Evolutionary conservation across 2,329 filamentous ascomycete genomes (phyloP).

Genomic region (Talaromyces sp.): DNA sequence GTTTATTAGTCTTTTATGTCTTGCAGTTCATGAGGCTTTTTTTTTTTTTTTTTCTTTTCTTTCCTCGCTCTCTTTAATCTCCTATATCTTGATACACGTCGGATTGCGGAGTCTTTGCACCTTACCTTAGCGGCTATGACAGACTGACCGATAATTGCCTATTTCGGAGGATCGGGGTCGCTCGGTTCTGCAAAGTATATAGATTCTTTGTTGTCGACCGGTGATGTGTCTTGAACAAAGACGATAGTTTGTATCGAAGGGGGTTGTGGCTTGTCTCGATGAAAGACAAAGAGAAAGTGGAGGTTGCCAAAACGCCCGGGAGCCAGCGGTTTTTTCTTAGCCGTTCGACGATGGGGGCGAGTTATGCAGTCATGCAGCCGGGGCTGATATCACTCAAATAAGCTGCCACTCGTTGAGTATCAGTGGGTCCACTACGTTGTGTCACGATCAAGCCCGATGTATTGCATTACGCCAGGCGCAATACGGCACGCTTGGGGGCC

Average conservation of each 20-base stretch:
- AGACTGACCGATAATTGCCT: not conserved
- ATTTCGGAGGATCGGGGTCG: not conserved
- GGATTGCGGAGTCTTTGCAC: not conserved
- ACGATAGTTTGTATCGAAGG: not conserved
- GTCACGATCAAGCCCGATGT: not conserved
- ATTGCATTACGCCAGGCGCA: not conserved
- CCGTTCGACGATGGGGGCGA: conserved; percentile 1
- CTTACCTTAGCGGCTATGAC: not conserved
- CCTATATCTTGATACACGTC: not conserved
- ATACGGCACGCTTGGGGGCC: conserved; percentile 1
- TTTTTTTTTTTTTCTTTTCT: too few species aligned
- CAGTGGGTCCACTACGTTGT: not conserved
- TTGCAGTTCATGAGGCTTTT: not conserved
- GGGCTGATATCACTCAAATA: conserved; percentile 7
- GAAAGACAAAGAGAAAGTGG: not conserved
- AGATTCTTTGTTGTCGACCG: not conserved
- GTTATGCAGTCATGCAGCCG: conserved; percentile 1
- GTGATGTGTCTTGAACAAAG: not conserved
- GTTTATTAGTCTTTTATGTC: too few species aligned
- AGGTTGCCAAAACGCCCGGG: not conserved
- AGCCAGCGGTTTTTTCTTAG: conserved; percentile 3
- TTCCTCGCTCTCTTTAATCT: not conserved
- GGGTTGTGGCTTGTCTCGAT: too few species aligned
- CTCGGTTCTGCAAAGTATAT: not conserved
- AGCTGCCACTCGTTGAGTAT: not conserved